Conservation (phyloP, 139 green algal species). For the Astrephomene gubernaculifera region DNA sequence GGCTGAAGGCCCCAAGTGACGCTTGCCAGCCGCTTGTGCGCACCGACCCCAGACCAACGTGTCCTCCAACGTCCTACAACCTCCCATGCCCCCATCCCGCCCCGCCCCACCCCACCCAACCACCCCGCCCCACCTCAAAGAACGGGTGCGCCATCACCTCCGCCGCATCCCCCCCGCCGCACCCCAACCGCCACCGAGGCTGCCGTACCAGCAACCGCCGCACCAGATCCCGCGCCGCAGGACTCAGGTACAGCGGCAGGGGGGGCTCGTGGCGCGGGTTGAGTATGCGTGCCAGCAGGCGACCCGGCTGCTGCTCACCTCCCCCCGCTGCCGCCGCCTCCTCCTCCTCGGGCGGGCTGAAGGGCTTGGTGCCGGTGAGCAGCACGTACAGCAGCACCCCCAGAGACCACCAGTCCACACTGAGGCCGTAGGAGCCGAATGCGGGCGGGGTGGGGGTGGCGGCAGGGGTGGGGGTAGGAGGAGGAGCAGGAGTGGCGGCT, state of each 20-base stretch:
- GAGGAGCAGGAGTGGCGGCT: too few relatives aligned
- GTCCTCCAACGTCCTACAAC: neutral
- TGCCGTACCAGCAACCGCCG: constrained; percentile 36
- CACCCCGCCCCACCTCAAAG: constrained; percentile 3
- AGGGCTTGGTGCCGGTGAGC: constrained; percentile 37
- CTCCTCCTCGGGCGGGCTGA: constrained; percentile 32
- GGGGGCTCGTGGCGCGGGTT: constrained; percentile 33
- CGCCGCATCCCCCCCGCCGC: constrained; percentile 6
- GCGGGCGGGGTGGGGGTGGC: too few relatives aligned
- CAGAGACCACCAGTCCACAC: constrained; percentile 33
- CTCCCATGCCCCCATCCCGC: neutral
- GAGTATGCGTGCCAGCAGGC: constrained; percentile 40
- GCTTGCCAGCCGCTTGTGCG: too few relatives aligned
- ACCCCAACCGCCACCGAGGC: constrained; percentile 39
- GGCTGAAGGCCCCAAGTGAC: too few relatives aligned
- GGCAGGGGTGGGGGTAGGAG: too few relatives aligned
- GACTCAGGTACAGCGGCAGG: constrained; percentile 24
- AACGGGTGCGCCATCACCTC: constrained; percentile 25
- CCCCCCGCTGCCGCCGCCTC: constrained; percentile 40
- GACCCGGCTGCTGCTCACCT: constrained; percentile 13
- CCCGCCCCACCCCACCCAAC: neutral
- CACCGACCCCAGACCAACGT: too few relatives aligned
- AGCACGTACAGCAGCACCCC: constrained; percentile 32
- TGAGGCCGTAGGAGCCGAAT: constrained; percentile 29
- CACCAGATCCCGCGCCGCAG: constrained; percentile 4